Conservation (phyloP, 2,329 filamentous ascomycete species). For the Xylariaceae sp. region DNA sequence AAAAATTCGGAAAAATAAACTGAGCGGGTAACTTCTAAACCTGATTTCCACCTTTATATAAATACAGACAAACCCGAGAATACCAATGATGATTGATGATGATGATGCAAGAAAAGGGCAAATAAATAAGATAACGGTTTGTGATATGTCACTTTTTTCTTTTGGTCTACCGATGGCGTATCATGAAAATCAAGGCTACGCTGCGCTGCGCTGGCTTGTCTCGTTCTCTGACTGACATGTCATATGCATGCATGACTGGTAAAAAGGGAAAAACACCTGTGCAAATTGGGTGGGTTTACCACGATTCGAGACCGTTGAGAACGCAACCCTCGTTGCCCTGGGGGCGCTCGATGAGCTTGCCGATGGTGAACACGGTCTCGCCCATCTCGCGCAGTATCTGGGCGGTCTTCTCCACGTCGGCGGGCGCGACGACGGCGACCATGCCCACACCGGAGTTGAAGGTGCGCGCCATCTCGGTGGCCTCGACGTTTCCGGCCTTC, state of each 20-base stretch:
- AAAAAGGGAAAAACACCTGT: background rate
- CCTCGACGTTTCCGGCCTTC: conserved; percentile 61
- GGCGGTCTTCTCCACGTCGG: conserved; percentile 56
- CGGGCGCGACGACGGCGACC: conserved; percentile 72
- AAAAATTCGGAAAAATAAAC: background rate
- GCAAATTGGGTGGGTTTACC: conserved; percentile 26
- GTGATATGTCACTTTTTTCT: background rate
- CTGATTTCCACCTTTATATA: background rate
- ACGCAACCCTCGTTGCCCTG: conserved; percentile 54
- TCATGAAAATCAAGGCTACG: background rate
- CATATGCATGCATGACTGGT: background rate
- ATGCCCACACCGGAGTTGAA: conserved; percentile 97
- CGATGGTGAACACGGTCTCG: conserved; percentile 74
- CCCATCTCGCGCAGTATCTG: conserved; percentile 58
- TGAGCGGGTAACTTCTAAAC: background rate
- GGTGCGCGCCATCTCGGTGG: conserved; percentile 78
- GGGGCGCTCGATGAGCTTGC: conserved; percentile 58
- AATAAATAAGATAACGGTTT: background rate
- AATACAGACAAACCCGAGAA: background rate
- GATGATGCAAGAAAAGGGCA: background rate
- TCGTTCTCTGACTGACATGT: background rate
- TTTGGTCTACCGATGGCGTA: background rate
- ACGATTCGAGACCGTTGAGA: conserved; percentile 51
- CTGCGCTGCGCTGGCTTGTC: background rate
- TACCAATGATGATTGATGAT: background rate